Conservation (phyloP, 2,329 filamentous ascomycete genomes). For the Parastagonospora nodorum region DNA sequence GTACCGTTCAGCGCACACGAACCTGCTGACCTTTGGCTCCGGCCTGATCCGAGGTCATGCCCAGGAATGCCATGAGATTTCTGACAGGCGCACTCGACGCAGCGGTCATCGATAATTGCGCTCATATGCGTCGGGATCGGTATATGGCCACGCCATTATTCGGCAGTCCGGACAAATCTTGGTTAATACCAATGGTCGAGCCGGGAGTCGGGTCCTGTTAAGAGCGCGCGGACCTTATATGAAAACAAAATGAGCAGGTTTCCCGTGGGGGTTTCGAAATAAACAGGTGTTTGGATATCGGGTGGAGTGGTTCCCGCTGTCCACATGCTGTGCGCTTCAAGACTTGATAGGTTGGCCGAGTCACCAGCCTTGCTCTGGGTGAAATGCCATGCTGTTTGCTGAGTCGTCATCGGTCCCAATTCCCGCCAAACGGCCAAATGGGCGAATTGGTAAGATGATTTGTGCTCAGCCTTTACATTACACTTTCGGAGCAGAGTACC, state of each 20-base stretch:
- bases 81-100: slow-evolving; percentile 2
- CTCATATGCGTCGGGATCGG: slow-evolving; percentile 11
- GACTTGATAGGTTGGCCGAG: neutral
- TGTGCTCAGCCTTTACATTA: neutral
- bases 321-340: too few relatives aligned
- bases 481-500: slow-evolving; percentile 5
- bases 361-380: neutral
- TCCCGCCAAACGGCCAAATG: neutral
- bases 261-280: slow-evolving; percentile 1
- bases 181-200: neutral
- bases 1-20: slow-evolving; percentile 5
- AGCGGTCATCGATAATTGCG: slow-evolving; percentile 3
- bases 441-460: neutral
- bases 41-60: neutral
- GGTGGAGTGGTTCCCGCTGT: neutral
- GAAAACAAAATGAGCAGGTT: neutral
- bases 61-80: neutral
- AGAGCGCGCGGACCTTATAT: slow-evolving; percentile 1
- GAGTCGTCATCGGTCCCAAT: neutral
- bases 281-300: neutral
- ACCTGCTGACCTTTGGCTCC: slow-evolving; percentile 3
- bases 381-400: neutral
- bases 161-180: slow-evolving; percentile 2
- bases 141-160: slow-evolving; percentile 2
- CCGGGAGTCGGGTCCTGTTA: slow-evolving; percentile 1